phyloP scores from a whole-genome alignment of 805 yeast species.

The Teunomyces gatunensis region DNA sequence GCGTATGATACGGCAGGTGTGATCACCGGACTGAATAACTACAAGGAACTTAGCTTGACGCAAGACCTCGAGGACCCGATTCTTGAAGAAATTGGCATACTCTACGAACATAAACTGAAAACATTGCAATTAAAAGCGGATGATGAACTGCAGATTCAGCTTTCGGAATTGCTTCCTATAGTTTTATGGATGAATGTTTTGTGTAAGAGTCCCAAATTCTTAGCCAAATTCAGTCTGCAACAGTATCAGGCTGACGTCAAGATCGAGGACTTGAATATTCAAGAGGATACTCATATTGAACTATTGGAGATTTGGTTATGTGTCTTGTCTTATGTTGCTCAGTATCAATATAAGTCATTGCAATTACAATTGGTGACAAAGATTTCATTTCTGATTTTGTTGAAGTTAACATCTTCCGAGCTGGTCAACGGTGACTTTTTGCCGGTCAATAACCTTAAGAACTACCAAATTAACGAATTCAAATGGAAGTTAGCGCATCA shows the following conservation, averaged over 20 bases:
- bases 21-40: slow-evolving; percentile 16
- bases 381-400: slow-evolving; percentile 24
- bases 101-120: slow-evolving; percentile 13
- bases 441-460: slow-evolving; percentile 8
- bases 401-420: slow-evolving; percentile 21
- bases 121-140: slow-evolving; percentile 6
- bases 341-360: slow-evolving; percentile 33
- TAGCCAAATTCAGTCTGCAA: slow-evolving; percentile 14
- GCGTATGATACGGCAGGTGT: slow-evolving; percentile 14
- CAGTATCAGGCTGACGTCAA: slow-evolving; percentile 6
- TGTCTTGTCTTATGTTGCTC: slow-evolving; percentile 35
- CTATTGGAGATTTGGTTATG: slow-evolving; percentile 35
- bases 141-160: slow-evolving; percentile 9
- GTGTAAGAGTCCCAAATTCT: slow-evolving; percentile 15
- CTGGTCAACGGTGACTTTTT: slow-evolving; percentile 1
- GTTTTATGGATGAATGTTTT: slow-evolving; percentile 13
- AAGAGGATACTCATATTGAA: slow-evolving; percentile 15
- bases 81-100: slow-evolving; percentile 14
- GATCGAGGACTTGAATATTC: slow-evolving; percentile 14
- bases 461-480: slow-evolving; percentile 30
- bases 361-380: slow-evolving; percentile 24
- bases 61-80: slow-evolving; percentile 15
- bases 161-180: slow-evolving; percentile 18
- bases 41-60: slow-evolving; percentile 10
- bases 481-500: slow-evolving; percentile 45